Base-by-base conservation (phyloP, 129 eudicot species). In the Artemisia argyi region DNA sequence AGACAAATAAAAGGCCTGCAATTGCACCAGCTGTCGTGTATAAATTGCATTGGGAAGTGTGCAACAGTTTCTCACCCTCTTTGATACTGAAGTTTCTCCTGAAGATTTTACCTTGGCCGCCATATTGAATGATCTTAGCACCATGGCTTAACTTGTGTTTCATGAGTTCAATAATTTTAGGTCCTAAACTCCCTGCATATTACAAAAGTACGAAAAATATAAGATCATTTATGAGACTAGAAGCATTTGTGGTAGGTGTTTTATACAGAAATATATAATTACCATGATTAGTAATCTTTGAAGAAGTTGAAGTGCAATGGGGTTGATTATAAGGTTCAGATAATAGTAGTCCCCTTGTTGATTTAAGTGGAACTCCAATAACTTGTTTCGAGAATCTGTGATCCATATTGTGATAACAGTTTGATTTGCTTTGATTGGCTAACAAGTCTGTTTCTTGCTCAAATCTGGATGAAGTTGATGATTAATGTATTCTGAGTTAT, bases 21-120 rank as follows among this genome's bases (percentile, higher is more conserved):
- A 83, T 75, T 5, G 79, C 76, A 58, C 79, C 84, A 1, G 80
- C 82, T 48, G 82, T 80, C 13, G 84, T 79, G 66, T 75, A 79
- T 39, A 83, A 47, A 51, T 70, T 54, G 68, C 84, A 83, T 53
- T 65, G 61, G 4, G 79, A 59, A 64, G 84, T 79, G 59, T 83
- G 58, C 65, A 75, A 17, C 28, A 79, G 50, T 64, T 76, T 71
- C 68, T 83, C 87, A 3, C 74, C 69, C 28, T 67, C 76, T 5
- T 26, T 35, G 0, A 30, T 60, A 42, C 79, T 51, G 19, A 84
- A 84, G 32, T 56, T 71, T 61, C 66, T 65, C 51, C 80, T 67
- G 49, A 79, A 83, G 30, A 48, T 67, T 66, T 74, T 71, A 51
- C 65, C 11, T 44, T 62, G 70, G 30, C 51, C 73, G 6, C 83